Evolutionary conservation across 495 filamentous ascomycete species (phyloP).

Genomic region (Neurospora terricola): DNA sequence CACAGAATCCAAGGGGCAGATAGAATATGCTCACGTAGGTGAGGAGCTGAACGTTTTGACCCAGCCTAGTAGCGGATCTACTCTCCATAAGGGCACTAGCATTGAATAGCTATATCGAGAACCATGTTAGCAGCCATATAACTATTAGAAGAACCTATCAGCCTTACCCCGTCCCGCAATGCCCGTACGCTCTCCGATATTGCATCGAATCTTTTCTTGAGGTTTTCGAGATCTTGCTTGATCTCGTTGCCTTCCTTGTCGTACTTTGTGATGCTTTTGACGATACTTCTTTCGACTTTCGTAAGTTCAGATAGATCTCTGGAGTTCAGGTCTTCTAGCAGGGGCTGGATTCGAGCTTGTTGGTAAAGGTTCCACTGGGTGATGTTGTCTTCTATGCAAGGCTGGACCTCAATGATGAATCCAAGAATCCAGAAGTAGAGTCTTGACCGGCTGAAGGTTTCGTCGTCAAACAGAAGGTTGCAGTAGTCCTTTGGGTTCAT

Average conservation of each 20-base stretch:
- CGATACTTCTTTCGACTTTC: neutral
- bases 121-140: neutral
- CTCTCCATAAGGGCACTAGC: slow-evolving; percentile 24
- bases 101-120: slow-evolving; percentile 6
- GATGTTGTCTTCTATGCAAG: neutral
- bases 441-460: slow-evolving; percentile 6
- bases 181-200: neutral
- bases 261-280: neutral
- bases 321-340: neutral
- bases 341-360: neutral
- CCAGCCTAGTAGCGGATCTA: slow-evolving; percentile 22
- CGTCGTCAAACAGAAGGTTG: slow-evolving; percentile 4
- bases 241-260: neutral
- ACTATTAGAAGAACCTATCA: fast-evolving
- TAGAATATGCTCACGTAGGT: slow-evolving; percentile 30
- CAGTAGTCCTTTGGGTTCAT: neutral
- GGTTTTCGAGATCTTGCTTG: neutral
- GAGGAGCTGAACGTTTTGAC: slow-evolving; percentile 26
- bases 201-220: neutral
- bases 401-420: neutral
- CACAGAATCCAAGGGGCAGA: slow-evolving; percentile 24
- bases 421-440: slow-evolving; percentile 9
- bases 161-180: neutral
- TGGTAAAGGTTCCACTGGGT: neutral
- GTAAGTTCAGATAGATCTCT: neutral